A percentile compares a stretch with the other conserved stretches of the same genome.
These are phyloP conservation scores for Oldenlandia corymbosa DNA, from an alignment of 257 asterid species.

Conservation along the genomic window DNA sequence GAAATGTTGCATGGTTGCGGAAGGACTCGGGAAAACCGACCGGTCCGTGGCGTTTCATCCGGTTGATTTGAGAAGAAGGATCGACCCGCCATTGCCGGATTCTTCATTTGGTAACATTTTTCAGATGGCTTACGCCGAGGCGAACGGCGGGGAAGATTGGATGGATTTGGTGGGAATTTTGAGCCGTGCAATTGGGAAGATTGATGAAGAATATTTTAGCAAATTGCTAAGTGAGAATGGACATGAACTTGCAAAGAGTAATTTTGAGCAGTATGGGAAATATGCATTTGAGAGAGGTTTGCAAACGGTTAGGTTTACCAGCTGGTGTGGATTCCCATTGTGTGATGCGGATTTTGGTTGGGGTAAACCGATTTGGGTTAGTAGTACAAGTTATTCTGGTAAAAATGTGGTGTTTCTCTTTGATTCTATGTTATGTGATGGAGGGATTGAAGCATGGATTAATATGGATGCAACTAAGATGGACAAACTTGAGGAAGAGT, in stretches of 20 bases:
- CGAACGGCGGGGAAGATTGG: constrained; percentile 29
- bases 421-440: constrained; percentile 24
- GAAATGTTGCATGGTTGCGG: constrained; percentile 35
- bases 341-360: constrained; percentile 50
- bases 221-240: constrained; percentile 39
- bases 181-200: constrained; percentile 30
- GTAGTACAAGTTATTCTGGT: constrained; percentile 17
- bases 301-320: constrained; percentile 31
- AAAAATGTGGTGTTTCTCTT: constrained; percentile 16
- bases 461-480: constrained; percentile 22
- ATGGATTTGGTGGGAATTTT: constrained; percentile 30
- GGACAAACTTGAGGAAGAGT: constrained; percentile 16
- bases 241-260: constrained; percentile 27
- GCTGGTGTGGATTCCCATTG: constrained; percentile 41
- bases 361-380: constrained; percentile 53
- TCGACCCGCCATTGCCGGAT: constrained; percentile 25
- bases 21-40: constrained; percentile 6
- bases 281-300: constrained; percentile 15
- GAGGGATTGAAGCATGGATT: constrained; percentile 34
- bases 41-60: constrained; percentile 39
- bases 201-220: constrained; percentile 19
- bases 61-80: constrained; percentile 42
- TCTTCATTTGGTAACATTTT: constrained; percentile 57
- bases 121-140: constrained; percentile 32
- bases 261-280: constrained; percentile 26